phyloP scores from a whole-genome alignment of 345 rosid species.

The Boechera divaricarpa region DNA sequence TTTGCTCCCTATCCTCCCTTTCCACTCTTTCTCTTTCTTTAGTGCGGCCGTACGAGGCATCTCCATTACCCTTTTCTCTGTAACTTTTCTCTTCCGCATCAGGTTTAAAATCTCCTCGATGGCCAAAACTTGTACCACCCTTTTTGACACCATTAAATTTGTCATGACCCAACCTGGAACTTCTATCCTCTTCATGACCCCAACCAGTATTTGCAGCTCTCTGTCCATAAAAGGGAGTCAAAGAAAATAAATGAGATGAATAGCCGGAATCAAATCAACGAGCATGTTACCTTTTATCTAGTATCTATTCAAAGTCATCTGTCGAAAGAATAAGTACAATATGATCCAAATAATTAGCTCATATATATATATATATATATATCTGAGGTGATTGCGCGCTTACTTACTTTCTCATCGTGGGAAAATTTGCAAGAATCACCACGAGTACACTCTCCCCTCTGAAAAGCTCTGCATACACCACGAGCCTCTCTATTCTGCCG shows the following conservation, averaged over 20 bases:
- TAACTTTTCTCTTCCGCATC: constrained; percentile 38
- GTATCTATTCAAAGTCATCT: neutral
- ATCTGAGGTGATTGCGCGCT: too few species aligned
- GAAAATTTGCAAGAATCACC: constrained; percentile 91
- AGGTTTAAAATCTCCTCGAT: constrained; percentile 43
- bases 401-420: constrained; percentile 83
- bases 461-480: constrained; percentile 92
- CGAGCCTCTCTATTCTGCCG: constrained; percentile 81
- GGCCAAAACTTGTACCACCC: constrained; percentile 48
- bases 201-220: constrained; percentile 91
- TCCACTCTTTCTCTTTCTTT: constrained; percentile 46
- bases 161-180: constrained; percentile 72
- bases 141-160: constrained; percentile 61
- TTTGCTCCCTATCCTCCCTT: constrained; percentile 42
- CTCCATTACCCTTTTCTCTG: constrained; percentile 43
- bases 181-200: constrained; percentile 75
- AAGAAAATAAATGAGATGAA: constrained; percentile 21
- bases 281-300: neutral
- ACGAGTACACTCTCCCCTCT: constrained; percentile 88
- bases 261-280: neutral
- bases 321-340: constrained; percentile 2
- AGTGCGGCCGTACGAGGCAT: constrained; percentile 28
- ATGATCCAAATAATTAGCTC: constrained; percentile 21
- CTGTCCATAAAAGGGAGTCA: constrained; percentile 46
- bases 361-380: neutral